Evolutionary conservation across 1,139 yeast genomes (phyloP), one percentile per base, ranked within the genome.

Genomic region (Candida sanyaensis): DNA sequence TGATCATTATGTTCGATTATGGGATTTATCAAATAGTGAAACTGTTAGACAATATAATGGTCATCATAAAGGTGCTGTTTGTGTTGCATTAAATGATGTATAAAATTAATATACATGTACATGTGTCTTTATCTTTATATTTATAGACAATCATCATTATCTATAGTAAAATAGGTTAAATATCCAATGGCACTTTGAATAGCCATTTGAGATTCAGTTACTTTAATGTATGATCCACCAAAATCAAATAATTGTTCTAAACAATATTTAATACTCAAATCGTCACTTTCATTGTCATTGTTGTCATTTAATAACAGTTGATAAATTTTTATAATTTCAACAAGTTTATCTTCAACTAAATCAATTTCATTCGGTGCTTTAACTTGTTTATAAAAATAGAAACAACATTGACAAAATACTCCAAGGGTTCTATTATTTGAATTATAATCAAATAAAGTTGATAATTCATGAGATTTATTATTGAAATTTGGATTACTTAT

Each of bases 11-110:
- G 98, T 95, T n/a, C 75, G 99, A 50, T 71, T 93, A 48, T 93
- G 99, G 99, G 99, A 93, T 68, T 77, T 93, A 50, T 84, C 93
- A n/a, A 87, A 96, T 23, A 91, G 96, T 57, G 97, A 92, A 65
- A 90, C 96, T 2, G 97, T 95, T 3, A 75, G 99, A 50, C 99
- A 93, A 65, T 93, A 93, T 64, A 84, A 86, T 58, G 96, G 96
- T 2, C 99, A 93, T 63, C 96, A 89, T 59, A 93, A 93, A 65
- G 98, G 98, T 24, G 98, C 96, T 2, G 91, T 92, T 0, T 88
- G 97, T 61, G 97, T 92, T 17, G 99, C 99, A 2, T 73, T 93
- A 61, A 93, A 93, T 60, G 99, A 93, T 73, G 96, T 93, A 6
- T 90, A 63, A 49, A 37, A 12, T 13, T 12, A 23, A 38, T 27